Percentiles rank a stretch among this genome's conserved stretches.
phyloP scores from a whole-genome alignment of 179 eudicot species.

The Pouteria campechiana region DNA sequence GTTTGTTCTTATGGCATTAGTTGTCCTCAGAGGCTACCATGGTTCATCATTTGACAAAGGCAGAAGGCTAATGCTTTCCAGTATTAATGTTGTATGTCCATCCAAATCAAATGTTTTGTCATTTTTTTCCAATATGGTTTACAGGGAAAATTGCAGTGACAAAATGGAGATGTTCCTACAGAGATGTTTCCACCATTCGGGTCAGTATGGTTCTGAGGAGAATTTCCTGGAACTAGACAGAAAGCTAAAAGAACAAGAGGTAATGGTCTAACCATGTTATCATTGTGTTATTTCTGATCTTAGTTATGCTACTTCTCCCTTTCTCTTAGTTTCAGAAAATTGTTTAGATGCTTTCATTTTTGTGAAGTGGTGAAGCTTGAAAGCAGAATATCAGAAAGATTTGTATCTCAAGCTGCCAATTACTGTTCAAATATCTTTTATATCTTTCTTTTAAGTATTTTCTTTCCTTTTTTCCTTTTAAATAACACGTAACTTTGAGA shows the following conservation, averaged over 20 bases:
- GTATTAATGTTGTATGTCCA: background rate
- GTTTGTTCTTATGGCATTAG: too few relatives aligned
- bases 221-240: conserved; percentile 43
- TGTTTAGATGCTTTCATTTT: background rate
- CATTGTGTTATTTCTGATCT: too few relatives aligned
- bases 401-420: too few relatives aligned
- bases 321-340: background rate
- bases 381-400: too few relatives aligned
- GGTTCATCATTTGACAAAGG: too few relatives aligned
- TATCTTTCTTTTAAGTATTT: too few relatives aligned
- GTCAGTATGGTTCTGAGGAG: conserved; percentile 50
- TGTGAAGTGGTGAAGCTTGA: background rate
- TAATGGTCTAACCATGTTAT: conserved; percentile 15
- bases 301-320: too few relatives aligned
- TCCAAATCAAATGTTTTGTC: background rate
- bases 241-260: conserved; percentile 67
- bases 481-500: too few relatives aligned
- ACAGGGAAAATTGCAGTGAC: conserved; percentile 77
- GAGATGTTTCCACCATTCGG: conserved; percentile 76
- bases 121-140: background rate
- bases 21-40: too few relatives aligned
- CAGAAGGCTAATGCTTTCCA: too few relatives aligned
- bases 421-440: too few relatives aligned
- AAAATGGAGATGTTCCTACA: conserved; percentile 55
- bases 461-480: too few relatives aligned